Evolutionary conservation across 345 rosid species (phyloP), one percentile per base, ranked within the genome.

Genomic region (Citrus hindsii): DNA sequence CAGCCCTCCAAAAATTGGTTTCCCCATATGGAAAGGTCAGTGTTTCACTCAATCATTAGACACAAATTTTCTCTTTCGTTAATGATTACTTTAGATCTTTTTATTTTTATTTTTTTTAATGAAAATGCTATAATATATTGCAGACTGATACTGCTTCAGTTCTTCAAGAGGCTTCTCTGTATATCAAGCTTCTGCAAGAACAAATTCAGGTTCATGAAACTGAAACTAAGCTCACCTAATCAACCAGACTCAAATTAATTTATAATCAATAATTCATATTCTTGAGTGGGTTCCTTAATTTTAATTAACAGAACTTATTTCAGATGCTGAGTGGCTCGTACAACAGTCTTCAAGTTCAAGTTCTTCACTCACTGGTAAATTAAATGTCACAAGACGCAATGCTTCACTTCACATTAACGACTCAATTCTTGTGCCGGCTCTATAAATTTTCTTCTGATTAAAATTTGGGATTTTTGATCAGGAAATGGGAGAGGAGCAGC

Each of bases 71-170:
- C 22, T 78, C 19, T 2, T 10, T n/a, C 27, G 18, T 53, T 53
- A 4, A 53, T 16, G 58, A 53, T 53, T 6, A 32, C 1, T 32
- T 28, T 67, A 9, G 53, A 6, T 32, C 9, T 61, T 32, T 21
- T 10, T 5, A 2, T 18, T 19, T 1, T 8, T 28, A 32, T 28
- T 60, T 35, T 35, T 9, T 14, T n/a, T 40, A 40, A 12, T 24
- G 32, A 68, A 69, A 59, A 16, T 60, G 28, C 30, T n/a, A 8
- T 61, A 38, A 27, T 32, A 27, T 32, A 32, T 77, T 85, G 86
- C 87, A 91, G 95, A 88, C 93, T 38, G 93, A 91, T 69, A 89
- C 93, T 51, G 93, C 93, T 53, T 89, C 95, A 60, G 95, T 91
- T 58, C 95, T 91, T 75, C 86, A 88, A 85, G 93, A 89, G 82